These are phyloP conservation scores for Straminergon stramineum DNA, from an alignment of 225 moss, liverwort and hornwort species.

Conservation along the genomic window DNA sequence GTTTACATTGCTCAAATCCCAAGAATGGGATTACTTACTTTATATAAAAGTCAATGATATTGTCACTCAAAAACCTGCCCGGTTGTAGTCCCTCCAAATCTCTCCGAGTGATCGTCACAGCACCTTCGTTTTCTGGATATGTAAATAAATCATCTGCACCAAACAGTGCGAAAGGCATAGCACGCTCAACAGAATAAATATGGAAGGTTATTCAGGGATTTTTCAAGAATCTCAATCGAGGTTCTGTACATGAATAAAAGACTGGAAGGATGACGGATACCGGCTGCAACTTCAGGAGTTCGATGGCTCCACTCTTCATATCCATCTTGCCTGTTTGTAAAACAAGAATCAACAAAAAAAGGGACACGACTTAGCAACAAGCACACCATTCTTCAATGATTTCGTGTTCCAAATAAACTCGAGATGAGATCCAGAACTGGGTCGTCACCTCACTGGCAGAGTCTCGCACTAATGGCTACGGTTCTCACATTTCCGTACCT, in stretches of 20 bases:
- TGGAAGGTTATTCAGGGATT: too few relatives aligned
- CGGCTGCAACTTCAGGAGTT: not conserved
- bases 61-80: not conserved
- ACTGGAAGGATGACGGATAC: too few relatives aligned
- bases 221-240: too few relatives aligned
- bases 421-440: not conserved
- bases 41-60: not conserved
- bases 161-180: too few relatives aligned
- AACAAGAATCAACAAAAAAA: not conserved
- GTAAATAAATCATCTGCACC: too few relatives aligned
- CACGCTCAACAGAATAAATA: too few relatives aligned
- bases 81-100: not conserved
- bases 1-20: not conserved
- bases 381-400: not conserved
- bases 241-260: too few relatives aligned
- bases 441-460: not conserved
- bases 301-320: not conserved
- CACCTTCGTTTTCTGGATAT: too few relatives aligned
- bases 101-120: not conserved
- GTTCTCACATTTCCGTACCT: not conserved
- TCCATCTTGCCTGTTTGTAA: not conserved
- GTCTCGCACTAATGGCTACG: not conserved
- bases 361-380: not conserved
- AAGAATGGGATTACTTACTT: not conserved
- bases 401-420: not conserved